Base-by-base conservation (phyloP, 805 yeast genomes). In the Spathaspora sp. region DNA sequence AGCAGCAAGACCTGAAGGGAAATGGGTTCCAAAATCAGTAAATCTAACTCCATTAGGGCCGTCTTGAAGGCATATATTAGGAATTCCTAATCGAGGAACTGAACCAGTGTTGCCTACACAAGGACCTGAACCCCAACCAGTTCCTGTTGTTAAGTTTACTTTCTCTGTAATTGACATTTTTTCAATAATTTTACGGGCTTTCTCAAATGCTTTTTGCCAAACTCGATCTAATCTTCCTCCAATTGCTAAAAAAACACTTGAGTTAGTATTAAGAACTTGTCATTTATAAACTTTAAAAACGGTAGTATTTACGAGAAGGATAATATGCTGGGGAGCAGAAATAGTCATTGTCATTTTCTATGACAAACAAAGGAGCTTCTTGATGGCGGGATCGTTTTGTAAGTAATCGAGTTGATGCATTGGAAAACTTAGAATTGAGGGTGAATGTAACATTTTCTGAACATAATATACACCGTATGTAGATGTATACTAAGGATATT, bases 41-140 rank as follows among this genome's bases (percentile, higher is more conserved):
- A 72, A 74, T 52, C 85, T 67, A 17, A 82, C 80, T 9, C 87
- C 87, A 54, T 78, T 75, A 5, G 86, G 85, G 4, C 85, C 86
- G 65, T 83, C 86, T 57, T 82, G 86, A 28, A 82, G 68, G 57
- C 87, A 83, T 12, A 83, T 62, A 9, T 78, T 72, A 3, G 82
- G 80, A 49, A 81, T 78, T 7, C 78, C 80, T 26, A 82, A 65
- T 29, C 86, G 64, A 19, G 82, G 83, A 44, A 82, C 76, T 6
- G 78, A 68, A 0, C 86, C 86, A 0, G 86, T 80, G 58, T 82
- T 83, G 1, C 86, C 87, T 32, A 80, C 72, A 60, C 86, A 80
- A 1, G 83, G 83, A 5, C 85, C 86, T 28, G 81, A 72, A 1
- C 82, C 82, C 81, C 84, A 81, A 17, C 85, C 85, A 12, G 82